Evolutionary conservation across 2,329 filamentous ascomycete species (phyloP), one percentile per base, ranked within the genome.

Genomic region (Trichoderma arundinaceum): DNA sequence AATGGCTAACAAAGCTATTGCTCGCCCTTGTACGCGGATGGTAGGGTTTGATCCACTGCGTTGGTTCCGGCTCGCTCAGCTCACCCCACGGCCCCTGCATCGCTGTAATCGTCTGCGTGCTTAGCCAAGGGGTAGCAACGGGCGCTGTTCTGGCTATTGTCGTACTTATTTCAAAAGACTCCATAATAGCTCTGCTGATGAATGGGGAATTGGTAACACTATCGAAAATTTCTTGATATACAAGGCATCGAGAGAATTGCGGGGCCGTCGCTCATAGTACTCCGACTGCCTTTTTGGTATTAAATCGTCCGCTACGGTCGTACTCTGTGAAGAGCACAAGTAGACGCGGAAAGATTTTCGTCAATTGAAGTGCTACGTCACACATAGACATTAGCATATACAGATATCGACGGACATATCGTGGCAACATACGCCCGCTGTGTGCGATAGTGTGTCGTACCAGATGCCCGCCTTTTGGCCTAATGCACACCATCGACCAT

Each of bases 401-500:
- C 48, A 12, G 44, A 61, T 46, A 52, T 28, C 15, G 15, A 35
- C 9, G 2, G 13, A 19, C 28, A 19, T 28, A 5, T 22, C 49
- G 59, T 33, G n/a, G 28, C 28, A 51, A 28, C 19, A 53, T 53
- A 22, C n/a, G 33, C 57, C 44, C 39, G 15, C 43, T 38, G 22
- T 19, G 12, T 39, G 43, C 9, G 19, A 4, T 39, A 33, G 9
- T 15, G 17, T 13, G 22, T 41, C 15, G 9, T 43, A 33, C 43
- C 12, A 43, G 13, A 38, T 35, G 13, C 39, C 33, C 28, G 19
- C 19, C 35, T 48, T n/a, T 32, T 57, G 22, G 39, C 32, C 48
- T 59, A 38, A 54, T 65, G 17, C 49, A 19, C n/a, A 53, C 48
- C 33, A 65, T 65, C 53, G 33, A 35, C n/a, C 56, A 33, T 53